Conservation (phyloP, 2,329 filamentous ascomycete species). For the Claviceps capensis region DNA sequence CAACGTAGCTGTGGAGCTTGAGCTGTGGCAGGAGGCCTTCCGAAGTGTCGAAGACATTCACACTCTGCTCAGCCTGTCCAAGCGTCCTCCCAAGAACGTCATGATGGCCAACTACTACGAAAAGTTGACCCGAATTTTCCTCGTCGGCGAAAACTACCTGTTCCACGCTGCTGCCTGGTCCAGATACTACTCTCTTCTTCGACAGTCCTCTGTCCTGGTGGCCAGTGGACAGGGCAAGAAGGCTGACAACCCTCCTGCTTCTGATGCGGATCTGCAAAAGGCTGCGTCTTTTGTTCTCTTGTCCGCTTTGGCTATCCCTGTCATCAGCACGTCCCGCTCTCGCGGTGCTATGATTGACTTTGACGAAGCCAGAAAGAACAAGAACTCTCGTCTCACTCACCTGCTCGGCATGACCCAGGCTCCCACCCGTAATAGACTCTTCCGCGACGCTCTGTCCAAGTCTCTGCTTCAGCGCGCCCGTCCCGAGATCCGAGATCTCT, state of each 20-base stretch:
- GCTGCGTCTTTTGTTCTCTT: slow-evolving; percentile 91
- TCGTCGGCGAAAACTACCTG: slow-evolving; percentile 97
- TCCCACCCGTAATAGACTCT: slow-evolving; percentile 77
- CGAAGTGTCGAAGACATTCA: slow-evolving; percentile 98
- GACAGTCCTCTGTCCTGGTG: slow-evolving; percentile 73
- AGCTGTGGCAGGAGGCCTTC: slow-evolving; percentile 99
- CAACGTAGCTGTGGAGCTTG: slow-evolving; percentile 93
- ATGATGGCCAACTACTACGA: slow-evolving; percentile 99
- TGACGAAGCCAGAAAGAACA: slow-evolving; percentile 94
- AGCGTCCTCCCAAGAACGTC: slow-evolving; percentile 93
- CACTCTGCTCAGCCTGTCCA: slow-evolving; percentile 92
- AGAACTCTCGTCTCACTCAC: slow-evolving; percentile 94
- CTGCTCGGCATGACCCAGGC: slow-evolving; percentile 84
- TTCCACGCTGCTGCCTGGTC: slow-evolving; percentile 98
- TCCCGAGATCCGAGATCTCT: slow-evolving; percentile 90
- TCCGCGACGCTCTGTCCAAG: slow-evolving; percentile 94
- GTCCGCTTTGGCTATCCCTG: slow-evolving; percentile 91
- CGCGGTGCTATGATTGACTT: slow-evolving; percentile 93
- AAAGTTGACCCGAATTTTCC: slow-evolving; percentile 95
- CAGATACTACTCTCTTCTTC: slow-evolving; percentile 90
- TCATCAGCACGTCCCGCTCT: slow-evolving; percentile 96
- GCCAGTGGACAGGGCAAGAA: slow-evolving; percentile 79
- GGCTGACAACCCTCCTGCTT: slow-evolving; percentile 82
- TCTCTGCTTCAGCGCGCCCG: slow-evolving; percentile 82
- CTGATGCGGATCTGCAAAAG: slow-evolving; percentile 82